A percentile compares a stretch with the other conserved stretches of the same genome.
Conservation (phyloP, 495 filamentous ascomycete species). For the Tuber umbilicatum region DNA sequence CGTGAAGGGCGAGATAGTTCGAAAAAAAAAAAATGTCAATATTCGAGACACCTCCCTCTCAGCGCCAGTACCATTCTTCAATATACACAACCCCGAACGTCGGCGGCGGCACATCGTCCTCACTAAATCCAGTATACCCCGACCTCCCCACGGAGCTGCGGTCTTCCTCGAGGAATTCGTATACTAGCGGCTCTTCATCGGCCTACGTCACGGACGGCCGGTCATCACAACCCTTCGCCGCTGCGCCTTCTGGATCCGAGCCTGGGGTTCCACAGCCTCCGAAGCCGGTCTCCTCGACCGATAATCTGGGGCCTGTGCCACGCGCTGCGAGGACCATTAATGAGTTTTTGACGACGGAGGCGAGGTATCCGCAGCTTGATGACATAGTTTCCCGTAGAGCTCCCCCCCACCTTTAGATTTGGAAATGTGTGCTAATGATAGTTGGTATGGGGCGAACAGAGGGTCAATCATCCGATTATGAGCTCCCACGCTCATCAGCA, state of each 20-base stretch:
- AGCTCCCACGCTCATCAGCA: conserved; percentile 57
- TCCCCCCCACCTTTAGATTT: conserved; percentile 16
- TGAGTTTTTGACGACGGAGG: conserved; percentile 63
- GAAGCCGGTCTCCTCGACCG: conserved; percentile 23
- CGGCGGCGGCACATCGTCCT: conserved; percentile 34
- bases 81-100: conserved; percentile 35
- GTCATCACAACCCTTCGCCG: conserved; percentile 18
- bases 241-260: conserved; percentile 7
- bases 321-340: conserved; percentile 82
- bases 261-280: conserved; percentile 10
- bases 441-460: conserved; percentile 48
- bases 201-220: conserved; percentile 20
- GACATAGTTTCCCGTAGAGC: conserved; percentile 79
- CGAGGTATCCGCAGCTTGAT: conserved; percentile 81
- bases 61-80: conserved; percentile 38
- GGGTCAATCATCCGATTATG: conserved; percentile 85
- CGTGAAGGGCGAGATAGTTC: not conserved
- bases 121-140: conserved; percentile 20
- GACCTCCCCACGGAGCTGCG: conserved; percentile 37
- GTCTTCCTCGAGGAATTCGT: conserved; percentile 18
- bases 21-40: conserved; percentile 26
- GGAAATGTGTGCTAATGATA: not conserved
- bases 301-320: conserved; percentile 57
- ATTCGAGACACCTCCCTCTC: conserved; percentile 40
- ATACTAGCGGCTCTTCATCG: conserved; percentile 12